Conservation (phyloP, 441 rosid species). For the Gossypium trilobum region DNA sequence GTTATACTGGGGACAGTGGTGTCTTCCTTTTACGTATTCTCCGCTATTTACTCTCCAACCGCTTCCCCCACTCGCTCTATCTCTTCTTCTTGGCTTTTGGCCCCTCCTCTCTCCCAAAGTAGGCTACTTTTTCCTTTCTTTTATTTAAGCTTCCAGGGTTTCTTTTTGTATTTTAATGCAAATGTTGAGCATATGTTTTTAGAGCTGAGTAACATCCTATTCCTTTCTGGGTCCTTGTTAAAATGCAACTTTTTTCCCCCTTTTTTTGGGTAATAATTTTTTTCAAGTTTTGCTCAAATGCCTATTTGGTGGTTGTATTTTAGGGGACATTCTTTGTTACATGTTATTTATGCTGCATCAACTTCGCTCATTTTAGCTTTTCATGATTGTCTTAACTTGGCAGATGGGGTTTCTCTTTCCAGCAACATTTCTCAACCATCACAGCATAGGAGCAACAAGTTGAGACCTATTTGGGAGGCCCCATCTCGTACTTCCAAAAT, state of each 20-base stretch:
- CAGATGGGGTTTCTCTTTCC: constrained; percentile 27
- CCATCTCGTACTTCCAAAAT: constrained; percentile 53
- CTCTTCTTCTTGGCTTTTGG: constrained; percentile 47
- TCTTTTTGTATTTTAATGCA: background rate
- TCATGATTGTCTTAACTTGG: constrained; percentile 8
- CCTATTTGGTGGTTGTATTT: background rate
- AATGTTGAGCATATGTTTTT: background rate
- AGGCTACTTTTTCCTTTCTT: constrained; percentile 14
- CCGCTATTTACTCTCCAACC: constrained; percentile 61
- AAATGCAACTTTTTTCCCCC: background rate
- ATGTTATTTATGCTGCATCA: background rate
- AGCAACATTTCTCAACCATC: constrained; percentile 28
- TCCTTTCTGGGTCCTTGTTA: background rate
- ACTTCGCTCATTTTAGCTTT: constrained; percentile 1
- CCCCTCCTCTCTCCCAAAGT: constrained; percentile 39
- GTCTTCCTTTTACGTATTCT: constrained; percentile 73
- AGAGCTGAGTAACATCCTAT: background rate
- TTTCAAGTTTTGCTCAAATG: background rate
- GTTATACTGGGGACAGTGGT: constrained; percentile 66
- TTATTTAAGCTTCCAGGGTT: constrained; percentile 1
- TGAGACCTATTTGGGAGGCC: constrained; percentile 64
- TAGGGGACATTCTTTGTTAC: background rate
- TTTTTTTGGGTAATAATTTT: background rate
- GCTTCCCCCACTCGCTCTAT: constrained; percentile 25
- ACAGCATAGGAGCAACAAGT: constrained; percentile 20